Base-by-base conservation (phyloP, 805 yeast genomes). In the Candida nonsorbophila region DNA sequence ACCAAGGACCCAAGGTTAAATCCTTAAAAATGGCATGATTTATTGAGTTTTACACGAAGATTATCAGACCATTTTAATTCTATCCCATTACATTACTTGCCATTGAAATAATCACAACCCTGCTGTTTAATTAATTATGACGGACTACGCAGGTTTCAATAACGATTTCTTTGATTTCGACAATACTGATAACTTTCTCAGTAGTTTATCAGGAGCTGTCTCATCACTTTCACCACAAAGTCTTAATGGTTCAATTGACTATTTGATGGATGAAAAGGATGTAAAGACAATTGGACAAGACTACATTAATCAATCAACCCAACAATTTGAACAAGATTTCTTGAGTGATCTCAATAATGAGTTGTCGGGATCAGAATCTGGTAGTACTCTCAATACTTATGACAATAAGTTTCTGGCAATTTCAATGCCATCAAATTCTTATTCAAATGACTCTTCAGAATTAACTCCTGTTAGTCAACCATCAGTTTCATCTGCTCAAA, bases 181-280 rank as follows among this genome's bases (percentile, higher is more conserved):
- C 13, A 41, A 49, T 20, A 43, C 62, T 10, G 60, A 57, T 30
- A 42, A 29, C 29, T 56, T 58, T 27, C 40, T 58, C 26, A 49
- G 47, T 28, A 40, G 41, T 21, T 45, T 58, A 10, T 44, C 54
- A n/a, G 58, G 54, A 6, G 37, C 51, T 11, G 30, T 44, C 11
- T 16, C 25, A 16, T 30, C 38, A 19, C 33, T 49, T 15, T 43
- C 49, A 22, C 53, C 39, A 5, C 23, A 49, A 12, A 32, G 36
- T 19, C 17, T 31, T 14, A 30, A 17, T 11, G 35, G 28, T 7
- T 27, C 24, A 6, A 21, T 20, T 25, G 23, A 32, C 17, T 5
- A 23, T 10, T 12, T 14, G 30, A 22, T 20, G 34, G 24, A 20
- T 13, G 20, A 12, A 16, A 20, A 14, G 20, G 24, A 7, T 13